phyloP scores from a whole-genome alignment of 371 early-diverging fungal genomes.

The Batrachochytrium dendrobatidis region DNA sequence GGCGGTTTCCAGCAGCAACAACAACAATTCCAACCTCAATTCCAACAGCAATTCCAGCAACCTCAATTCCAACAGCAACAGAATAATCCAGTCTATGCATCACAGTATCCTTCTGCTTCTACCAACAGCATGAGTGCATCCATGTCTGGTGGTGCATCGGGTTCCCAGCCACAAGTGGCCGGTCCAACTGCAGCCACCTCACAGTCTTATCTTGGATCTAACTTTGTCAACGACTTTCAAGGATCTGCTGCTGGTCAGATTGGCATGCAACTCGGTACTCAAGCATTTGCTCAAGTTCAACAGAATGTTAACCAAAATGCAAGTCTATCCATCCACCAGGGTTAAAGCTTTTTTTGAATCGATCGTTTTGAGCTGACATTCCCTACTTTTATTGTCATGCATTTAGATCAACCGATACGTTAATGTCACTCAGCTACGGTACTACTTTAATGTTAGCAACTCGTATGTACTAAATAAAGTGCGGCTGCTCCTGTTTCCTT shows the following conservation, averaged over 20 bases:
- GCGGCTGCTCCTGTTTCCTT: conserved; percentile 87
- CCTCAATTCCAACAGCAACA: background rate
- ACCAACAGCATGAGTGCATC: conserved; percentile 1
- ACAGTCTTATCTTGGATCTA: conserved; percentile 11
- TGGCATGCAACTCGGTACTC: conserved; percentile 91
- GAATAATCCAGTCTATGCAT: background rate
- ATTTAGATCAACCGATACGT: conserved; percentile 74
- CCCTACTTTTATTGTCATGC: background rate
- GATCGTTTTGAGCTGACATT: conserved; percentile 2
- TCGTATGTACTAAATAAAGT: conserved; percentile 87
- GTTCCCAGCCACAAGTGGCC: background rate
- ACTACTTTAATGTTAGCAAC: conserved; percentile 96
- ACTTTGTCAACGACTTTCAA: conserved; percentile 35
- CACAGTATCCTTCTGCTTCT: background rate
- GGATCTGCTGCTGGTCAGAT: conserved; percentile 84
- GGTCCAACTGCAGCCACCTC: conserved; percentile 8
- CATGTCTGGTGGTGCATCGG: background rate
- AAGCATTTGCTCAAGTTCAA: conserved; percentile 81
- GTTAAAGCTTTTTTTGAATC: background rate
- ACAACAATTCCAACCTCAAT: conserved; percentile 1
- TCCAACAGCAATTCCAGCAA: conserved; percentile 1
- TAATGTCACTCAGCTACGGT: conserved; percentile 75
- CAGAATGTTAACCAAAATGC: conserved; percentile 91
- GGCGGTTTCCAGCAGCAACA: background rate
- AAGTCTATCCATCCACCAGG: no score